These are phyloP conservation scores for Elaphomyces granulatus DNA, from an alignment of 495 filamentous ascomycete genomes.

Conservation along the genomic window DNA sequence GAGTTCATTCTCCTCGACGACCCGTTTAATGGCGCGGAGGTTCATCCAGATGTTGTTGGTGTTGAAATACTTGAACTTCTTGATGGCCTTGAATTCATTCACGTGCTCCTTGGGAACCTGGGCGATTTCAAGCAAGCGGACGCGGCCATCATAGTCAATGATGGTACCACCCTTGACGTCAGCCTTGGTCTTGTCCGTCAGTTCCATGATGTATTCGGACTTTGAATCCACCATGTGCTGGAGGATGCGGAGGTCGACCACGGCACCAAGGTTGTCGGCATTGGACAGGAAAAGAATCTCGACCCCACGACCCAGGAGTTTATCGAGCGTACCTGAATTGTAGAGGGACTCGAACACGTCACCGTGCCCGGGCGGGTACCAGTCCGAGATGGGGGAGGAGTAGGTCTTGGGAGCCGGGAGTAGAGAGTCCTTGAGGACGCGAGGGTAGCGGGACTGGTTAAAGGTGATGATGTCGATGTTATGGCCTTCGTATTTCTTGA, in stretches of 20 bases:
- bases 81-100: slow-evolving; percentile 99
- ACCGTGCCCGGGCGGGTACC: slow-evolving; percentile 98
- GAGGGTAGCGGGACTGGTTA: slow-evolving; percentile 98
- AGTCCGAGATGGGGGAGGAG: slow-evolving; percentile 82
- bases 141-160: slow-evolving; percentile 96
- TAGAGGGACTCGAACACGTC: slow-evolving; percentile 99
- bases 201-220: slow-evolving; percentile 98
- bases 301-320: slow-evolving; percentile 84
- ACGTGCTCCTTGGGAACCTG: slow-evolving; percentile 99
- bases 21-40: slow-evolving; percentile 91
- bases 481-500: slow-evolving; percentile 99
- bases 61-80: slow-evolving; percentile 99
- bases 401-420: slow-evolving; percentile 86
- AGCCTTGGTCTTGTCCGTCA: slow-evolving; percentile 99
- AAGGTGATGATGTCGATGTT: slow-evolving; percentile 99
- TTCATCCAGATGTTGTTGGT: slow-evolving; percentile 99
- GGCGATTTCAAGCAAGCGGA: slow-evolving; percentile 92
- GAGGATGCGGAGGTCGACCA: slow-evolving; percentile 92
- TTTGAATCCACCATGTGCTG: slow-evolving; percentile 97
- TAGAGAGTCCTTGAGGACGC: slow-evolving; percentile 95
- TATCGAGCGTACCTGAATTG: slow-evolving; percentile 96
- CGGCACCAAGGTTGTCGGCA: slow-evolving; percentile 95
- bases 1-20: slow-evolving; percentile 96
- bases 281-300: slow-evolving; percentile 99
- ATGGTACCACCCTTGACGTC: slow-evolving; percentile 99